Conservation (phyloP, 306 rosid species). For the Geum urbanum region DNA sequence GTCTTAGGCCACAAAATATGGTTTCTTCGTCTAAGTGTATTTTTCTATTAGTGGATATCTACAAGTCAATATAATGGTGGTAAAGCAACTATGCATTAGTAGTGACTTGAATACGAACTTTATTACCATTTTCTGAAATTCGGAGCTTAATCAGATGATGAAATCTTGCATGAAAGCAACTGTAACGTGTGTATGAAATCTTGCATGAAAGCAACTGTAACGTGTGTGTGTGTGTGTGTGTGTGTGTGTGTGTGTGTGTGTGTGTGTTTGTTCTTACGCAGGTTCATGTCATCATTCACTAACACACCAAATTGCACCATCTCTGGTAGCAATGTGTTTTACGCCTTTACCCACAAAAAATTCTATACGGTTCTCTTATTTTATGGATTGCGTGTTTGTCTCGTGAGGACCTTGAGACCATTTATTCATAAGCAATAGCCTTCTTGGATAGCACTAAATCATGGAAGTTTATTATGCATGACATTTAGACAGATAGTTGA, state of each 20-base stretch:
- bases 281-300: background rate
- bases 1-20: too few species aligned
- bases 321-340: slow-evolving; percentile 1
- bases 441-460: slow-evolving; percentile 25
- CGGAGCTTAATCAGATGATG: too few species aligned
- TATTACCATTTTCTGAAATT: too few species aligned
- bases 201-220: background rate
- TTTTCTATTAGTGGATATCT: too few species aligned
- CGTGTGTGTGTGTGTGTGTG: too few species aligned
- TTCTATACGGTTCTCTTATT: background rate
- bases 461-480: background rate
- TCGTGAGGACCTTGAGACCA: background rate
- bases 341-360: background rate
- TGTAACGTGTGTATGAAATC: background rate
- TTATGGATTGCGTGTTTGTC: background rate
- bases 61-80: background rate
- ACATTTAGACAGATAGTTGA: too few species aligned
- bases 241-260: too few species aligned
- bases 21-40: too few species aligned
- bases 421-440: background rate
- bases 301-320: slow-evolving; percentile 1
- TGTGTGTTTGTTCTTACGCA: background rate
- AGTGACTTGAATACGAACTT: too few species aligned
- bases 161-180: too few species aligned
- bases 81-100: too few species aligned